Evolutionary conservation across 306 rosid species (phyloP).

Genomic region (Cucurbita pepo): DNA sequence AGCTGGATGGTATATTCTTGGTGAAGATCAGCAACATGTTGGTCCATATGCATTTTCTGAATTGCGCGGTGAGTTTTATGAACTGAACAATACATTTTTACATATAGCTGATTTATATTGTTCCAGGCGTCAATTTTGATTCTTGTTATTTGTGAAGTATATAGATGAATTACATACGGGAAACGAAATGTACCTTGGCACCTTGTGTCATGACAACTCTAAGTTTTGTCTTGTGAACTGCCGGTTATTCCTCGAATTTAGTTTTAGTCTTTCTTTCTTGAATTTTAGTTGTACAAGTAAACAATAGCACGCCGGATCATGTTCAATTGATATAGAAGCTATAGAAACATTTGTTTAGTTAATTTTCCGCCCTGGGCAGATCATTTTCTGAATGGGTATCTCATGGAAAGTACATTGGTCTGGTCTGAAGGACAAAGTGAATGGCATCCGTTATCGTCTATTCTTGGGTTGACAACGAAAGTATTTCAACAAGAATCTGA

Average conservation of each 20-base stretch:
- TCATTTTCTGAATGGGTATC: constrained; percentile 66
- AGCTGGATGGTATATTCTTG: constrained; percentile 73
- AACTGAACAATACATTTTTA: not conserved
- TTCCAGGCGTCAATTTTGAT: not conserved
- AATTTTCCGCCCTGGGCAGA: constrained; percentile 52
- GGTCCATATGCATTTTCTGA: constrained; percentile 79
- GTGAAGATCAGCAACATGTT: constrained; percentile 60
- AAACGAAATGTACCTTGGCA: not conserved
- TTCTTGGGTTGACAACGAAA: constrained; percentile 36
- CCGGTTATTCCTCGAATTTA: constrained; percentile 11
- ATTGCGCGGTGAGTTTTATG: constrained; percentile 53
- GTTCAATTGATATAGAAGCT: constrained; percentile 26
- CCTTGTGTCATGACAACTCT: not conserved
- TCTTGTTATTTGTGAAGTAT: not conserved
- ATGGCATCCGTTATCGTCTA: constrained; percentile 73
- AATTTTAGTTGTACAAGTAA: constrained; percentile 33
- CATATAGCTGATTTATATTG: not conserved
- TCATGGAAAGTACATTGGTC: constrained; percentile 37
- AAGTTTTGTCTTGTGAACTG: not conserved
- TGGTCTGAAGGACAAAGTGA: constrained; percentile 88
- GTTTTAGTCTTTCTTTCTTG: constrained; percentile 13
- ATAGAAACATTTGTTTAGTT: constrained; percentile 34
- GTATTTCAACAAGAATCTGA: constrained; percentile 17
- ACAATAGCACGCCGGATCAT: constrained; percentile 32
- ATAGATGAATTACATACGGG: not conserved